phyloP scores from a whole-genome alignment of 1,284 basidiomycete genomes.

The Trametes polyzona region DNA sequence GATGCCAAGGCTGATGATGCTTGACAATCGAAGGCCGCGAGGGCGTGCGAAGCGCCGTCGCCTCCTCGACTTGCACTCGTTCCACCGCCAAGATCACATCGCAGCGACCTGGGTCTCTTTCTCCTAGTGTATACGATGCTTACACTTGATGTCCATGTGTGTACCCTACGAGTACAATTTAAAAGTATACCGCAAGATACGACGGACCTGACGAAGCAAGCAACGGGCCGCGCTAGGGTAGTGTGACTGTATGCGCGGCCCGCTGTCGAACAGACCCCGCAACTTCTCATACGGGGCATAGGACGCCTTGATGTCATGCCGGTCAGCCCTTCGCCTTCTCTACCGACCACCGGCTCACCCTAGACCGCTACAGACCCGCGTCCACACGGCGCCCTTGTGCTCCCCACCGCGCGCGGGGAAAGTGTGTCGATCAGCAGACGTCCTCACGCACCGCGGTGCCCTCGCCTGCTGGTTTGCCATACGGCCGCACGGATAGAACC shows the following conservation, averaged over 20 bases:
- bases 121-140: no score
- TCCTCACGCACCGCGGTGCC: background rate
- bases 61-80: no score
- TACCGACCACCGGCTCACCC: slow-evolving; percentile 10
- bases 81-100: no score
- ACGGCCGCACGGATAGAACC: background rate
- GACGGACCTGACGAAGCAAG: background rate
- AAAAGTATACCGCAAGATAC: no score
- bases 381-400: background rate
- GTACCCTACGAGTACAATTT: no score
- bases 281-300: slow-evolving; percentile 7
- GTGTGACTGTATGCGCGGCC: slow-evolving; percentile 5
- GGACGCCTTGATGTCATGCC: slow-evolving; percentile 19
- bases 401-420: background rate
- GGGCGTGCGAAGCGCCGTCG: no score
- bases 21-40: no score
- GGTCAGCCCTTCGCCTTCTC: slow-evolving; percentile 13
- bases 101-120: no score
- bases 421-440: background rate
- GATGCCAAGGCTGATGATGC: no score
- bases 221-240: slow-evolving; percentile 4
- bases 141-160: no score
- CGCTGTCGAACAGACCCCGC: slow-evolving; percentile 7
- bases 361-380: background rate
- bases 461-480: background rate